Evolutionary conservation across 306 rosid genomes (phyloP), one percentile per base, ranked within the genome.

Genomic region (Prunus salicina): DNA sequence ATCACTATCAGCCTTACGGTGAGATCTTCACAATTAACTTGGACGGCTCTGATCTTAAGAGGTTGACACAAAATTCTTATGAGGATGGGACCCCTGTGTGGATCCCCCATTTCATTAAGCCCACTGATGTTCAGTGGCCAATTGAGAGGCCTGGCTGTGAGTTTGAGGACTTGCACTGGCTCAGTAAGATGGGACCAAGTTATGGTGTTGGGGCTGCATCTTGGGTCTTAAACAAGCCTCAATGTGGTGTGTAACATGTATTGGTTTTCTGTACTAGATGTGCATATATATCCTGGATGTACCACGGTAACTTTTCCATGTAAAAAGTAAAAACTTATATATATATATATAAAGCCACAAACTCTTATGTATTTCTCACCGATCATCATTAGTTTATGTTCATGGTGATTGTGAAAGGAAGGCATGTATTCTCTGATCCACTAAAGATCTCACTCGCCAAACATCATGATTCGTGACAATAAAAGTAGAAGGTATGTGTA

Each of bases 81-180:
- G 97, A 94, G 82, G 93, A 94, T 72, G 98, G 97, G 69, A 94
- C 97, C 0, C 96, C 98, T 0, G 67, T 86, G 51, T 94, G 96
- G 98, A 77, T 87, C 0, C 88, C 88, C 0, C 84, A 66, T 14
- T 86, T 78, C 69, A 84, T 94, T 12, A 81, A 56, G 32, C 88
- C 96, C 0, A 65, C 62, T 0, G 78, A 89, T 60, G 90, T 92
- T 55, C 76, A 83, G 80, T 78, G 76, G 63, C 78, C 84, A 0
- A 77, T 78, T 24, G 88, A 69, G 63, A 86, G 87, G 45, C 80
- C 86, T 2, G 81, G 75, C 12, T 94, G 98, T 58, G 25, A 73
- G 2, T 94, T 94, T 46, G 91, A 84, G 1, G 97, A 94, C 69
- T 81, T 89, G 38, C 95, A 87, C 8, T 94, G 95, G 92, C 98